phyloP scores from a whole-genome alignment of 176 grass and related monocot genomes.

The Calamus simplicifolius region DNA sequence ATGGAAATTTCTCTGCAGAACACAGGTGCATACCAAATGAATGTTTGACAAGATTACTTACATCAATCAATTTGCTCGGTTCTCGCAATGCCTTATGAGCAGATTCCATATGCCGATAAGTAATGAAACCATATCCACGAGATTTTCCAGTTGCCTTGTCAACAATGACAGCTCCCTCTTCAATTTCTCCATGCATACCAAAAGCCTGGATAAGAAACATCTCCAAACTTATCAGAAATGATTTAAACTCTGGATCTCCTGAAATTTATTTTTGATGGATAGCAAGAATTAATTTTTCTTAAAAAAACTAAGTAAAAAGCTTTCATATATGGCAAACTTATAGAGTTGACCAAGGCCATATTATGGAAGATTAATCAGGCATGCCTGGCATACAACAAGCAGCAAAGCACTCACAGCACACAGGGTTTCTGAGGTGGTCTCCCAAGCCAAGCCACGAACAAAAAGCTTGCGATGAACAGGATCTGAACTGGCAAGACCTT shows the following conservation, averaged over 20 bases:
- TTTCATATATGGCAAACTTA: background rate
- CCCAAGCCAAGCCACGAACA: conserved; percentile 16
- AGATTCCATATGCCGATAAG: conserved; percentile 13
- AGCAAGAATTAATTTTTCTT: too few relatives aligned
- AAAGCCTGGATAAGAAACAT: conserved; percentile 1
- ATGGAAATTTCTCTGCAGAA: too few relatives aligned
- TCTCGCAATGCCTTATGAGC: conserved; percentile 13
- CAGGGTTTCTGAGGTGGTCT: conserved; percentile 17
- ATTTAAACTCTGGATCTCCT: too few relatives aligned
- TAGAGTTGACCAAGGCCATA: background rate
- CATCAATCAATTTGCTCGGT: conserved; percentile 21
- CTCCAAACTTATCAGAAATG: background rate
- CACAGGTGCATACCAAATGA: too few relatives aligned
- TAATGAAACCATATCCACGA: conserved; percentile 14
- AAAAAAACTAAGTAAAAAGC: too few relatives aligned
- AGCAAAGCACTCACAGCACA: conserved; percentile 20
- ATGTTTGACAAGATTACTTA: conserved; percentile 6
- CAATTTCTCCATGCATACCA: conserved; percentile 11
- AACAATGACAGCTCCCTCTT: conserved; percentile 12
- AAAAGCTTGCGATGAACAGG: conserved; percentile 20
- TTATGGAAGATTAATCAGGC: conserved; percentile 3
- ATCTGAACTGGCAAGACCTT: conserved; percentile 9
- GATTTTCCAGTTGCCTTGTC: conserved; percentile 14
- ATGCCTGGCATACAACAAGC: conserved; percentile 1
- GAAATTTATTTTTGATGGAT: too few relatives aligned